A percentile compares a stretch with the other conserved stretches of the same genome.
Evolutionary conservation across 139 green algal genomes (phyloP).

Genomic region (Chlorella sorokiniana): DNA sequence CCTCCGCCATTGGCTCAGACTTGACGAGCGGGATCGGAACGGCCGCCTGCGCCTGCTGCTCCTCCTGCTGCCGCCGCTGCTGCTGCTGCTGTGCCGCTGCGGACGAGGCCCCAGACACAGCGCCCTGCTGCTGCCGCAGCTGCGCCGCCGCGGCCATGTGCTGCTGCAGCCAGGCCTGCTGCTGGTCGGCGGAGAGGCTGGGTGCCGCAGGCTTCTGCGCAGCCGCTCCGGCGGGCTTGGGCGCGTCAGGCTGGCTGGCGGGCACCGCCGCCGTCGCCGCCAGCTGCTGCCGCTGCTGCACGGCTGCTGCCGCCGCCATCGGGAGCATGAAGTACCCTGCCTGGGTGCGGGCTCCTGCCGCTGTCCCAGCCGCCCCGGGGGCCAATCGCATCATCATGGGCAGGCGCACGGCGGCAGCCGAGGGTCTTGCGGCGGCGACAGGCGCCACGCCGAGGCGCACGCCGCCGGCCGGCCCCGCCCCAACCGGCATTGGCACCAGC

Average conservation of each 20-base stretch:
- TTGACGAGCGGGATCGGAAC: neutral
- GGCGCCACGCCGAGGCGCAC: neutral
- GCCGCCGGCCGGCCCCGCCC: neutral
- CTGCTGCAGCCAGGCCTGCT: constrained; percentile 7
- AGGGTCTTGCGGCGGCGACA: neutral
- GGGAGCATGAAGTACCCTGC: no score
- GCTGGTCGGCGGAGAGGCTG: neutral
- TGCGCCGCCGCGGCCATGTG: neutral
- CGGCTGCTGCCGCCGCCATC: no score
- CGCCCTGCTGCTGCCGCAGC: neutral
- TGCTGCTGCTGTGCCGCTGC: neutral
- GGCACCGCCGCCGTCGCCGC: neutral
- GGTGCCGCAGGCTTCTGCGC: neutral
- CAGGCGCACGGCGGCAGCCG: no score
- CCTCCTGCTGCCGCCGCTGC: neutral
- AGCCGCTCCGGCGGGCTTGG: neutral
- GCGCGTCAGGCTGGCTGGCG: neutral
- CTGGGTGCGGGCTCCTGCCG: no score
- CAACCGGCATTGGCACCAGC: neutral
- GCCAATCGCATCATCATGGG: neutral
- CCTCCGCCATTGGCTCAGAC: no score
- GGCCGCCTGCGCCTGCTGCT: neutral
- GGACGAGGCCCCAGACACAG: neutral
- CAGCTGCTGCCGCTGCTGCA: neutral
- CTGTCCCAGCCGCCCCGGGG: no score